These are phyloP conservation scores for Aspergillus glaucus DNA, from an alignment of 2,329 filamentous ascomycete species.

Conservation along the genomic window DNA sequence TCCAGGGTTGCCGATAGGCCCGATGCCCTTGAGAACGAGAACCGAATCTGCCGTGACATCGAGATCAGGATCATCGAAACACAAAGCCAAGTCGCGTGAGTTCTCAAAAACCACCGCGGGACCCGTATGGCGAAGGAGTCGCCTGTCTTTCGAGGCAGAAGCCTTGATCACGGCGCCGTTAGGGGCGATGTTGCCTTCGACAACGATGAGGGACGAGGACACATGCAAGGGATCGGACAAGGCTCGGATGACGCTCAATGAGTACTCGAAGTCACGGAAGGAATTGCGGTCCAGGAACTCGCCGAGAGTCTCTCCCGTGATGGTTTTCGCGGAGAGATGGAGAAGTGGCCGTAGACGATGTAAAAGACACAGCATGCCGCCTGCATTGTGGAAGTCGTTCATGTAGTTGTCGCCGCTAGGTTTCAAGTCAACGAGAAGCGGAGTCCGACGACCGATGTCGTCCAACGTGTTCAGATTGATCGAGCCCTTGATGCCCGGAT, in stretches of 20 bases:
- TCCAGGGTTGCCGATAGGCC: constrained; percentile 47
- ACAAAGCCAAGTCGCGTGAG: constrained; percentile 39
- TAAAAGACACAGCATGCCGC: constrained; percentile 45
- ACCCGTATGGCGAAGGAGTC: constrained; percentile 40
- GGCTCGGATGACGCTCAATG: constrained; percentile 40
- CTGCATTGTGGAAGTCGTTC: constrained; percentile 50
- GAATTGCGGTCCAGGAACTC: constrained; percentile 39
- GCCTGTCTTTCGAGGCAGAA: constrained; percentile 44
- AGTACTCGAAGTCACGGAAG: constrained; percentile 38
- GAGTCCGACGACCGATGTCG: constrained; percentile 43
- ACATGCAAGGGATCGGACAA: constrained; percentile 42
- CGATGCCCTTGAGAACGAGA: constrained; percentile 45
- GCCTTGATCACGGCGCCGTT: constrained; percentile 47
- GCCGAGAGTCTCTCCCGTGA: constrained; percentile 44
- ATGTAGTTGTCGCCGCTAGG: constrained; percentile 50
- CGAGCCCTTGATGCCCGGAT: constrained; percentile 40
- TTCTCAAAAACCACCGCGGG: constrained; percentile 46
- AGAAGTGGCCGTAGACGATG: constrained; percentile 43
- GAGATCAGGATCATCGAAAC: constrained; percentile 43
- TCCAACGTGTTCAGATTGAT: constrained; percentile 45
- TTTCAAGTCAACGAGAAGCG: constrained; percentile 47
- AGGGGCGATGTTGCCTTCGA: constrained; percentile 45
- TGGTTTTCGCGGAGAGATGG: constrained; percentile 41
- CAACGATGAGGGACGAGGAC: constrained; percentile 40
- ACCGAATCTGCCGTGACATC: constrained; percentile 41